These are phyloP conservation scores for Aspergillus quadrilineatus DNA, from an alignment of 2,329 filamentous ascomycete genomes.

Conservation along the genomic window DNA sequence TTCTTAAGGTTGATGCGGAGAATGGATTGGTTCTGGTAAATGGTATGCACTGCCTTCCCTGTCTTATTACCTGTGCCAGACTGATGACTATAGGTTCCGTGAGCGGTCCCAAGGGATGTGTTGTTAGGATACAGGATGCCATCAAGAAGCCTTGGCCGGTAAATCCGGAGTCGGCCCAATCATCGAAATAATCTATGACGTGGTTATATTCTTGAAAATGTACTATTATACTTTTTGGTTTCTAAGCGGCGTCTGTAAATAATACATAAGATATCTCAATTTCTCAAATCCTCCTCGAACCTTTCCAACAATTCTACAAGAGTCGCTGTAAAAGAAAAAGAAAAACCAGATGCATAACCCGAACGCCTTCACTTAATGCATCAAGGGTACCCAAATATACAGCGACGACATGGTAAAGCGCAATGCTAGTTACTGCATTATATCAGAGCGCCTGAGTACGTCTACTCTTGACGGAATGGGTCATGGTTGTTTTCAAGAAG, in stretches of 20 bases:
- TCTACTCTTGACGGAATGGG: slow-evolving; percentile 61
- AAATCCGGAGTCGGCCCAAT: slow-evolving; percentile 28
- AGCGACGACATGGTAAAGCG: neutral
- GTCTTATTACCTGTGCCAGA: neutral
- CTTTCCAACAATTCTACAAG: neutral
- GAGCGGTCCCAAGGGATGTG: slow-evolving; percentile 80
- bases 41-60: slow-evolving; percentile 50
- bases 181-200: slow-evolving; percentile 18
- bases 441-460: slow-evolving; percentile 18
- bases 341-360: slow-evolving; percentile 1
- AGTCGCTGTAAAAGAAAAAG: slow-evolving; percentile 5
- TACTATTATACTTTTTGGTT: slow-evolving; percentile 41
- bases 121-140: slow-evolving; percentile 85
- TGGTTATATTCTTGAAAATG: slow-evolving; percentile 26
- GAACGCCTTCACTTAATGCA: slow-evolving; percentile 16
- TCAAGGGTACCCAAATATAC: slow-evolving; percentile 10
- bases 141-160: slow-evolving; percentile 78
- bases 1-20: slow-evolving; percentile 82
- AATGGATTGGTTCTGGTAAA: slow-evolving; percentile 86
- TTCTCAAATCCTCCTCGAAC: neutral
- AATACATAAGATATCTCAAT: slow-evolving; percentile 40
- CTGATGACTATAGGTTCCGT: slow-evolving; percentile 57
- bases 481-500: slow-evolving; percentile 68
- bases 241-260: slow-evolving; percentile 41
- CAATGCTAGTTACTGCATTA: slow-evolving; percentile 18